Evolutionary conservation across 148 eudicot genomes (phyloP).

Genomic region (Rhododendron mucronatum): DNA sequence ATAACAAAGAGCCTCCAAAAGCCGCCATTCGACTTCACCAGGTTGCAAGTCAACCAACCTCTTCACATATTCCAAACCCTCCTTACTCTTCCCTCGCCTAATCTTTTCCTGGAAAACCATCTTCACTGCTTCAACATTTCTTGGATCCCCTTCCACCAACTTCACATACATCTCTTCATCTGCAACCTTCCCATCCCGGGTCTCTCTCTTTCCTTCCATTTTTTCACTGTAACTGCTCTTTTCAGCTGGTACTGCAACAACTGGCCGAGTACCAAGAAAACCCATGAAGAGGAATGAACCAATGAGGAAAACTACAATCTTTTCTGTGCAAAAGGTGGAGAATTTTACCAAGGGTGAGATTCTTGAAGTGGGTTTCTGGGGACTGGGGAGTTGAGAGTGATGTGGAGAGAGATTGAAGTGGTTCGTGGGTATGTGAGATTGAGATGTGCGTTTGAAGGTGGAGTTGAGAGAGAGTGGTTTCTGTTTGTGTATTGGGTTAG

Average conservation of each 20-base stretch:
- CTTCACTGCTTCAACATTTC: constrained; percentile 66
- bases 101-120: constrained; percentile 59
- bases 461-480: constrained; percentile 7
- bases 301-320: constrained; percentile 38
- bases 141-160: constrained; percentile 59
- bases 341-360: constrained; percentile 13
- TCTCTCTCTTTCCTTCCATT: constrained; percentile 24
- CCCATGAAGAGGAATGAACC: constrained; percentile 69
- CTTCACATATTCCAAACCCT: constrained; percentile 73
- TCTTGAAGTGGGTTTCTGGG: constrained; percentile 12
- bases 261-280: constrained; percentile 29
- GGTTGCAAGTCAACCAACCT: constrained; percentile 72
- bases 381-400: background rate
- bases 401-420: background rate
- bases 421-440: constrained; percentile 3
- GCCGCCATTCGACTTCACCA: constrained; percentile 78
- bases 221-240: constrained; percentile 18
- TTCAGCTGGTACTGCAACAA: constrained; percentile 32
- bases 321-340: constrained; percentile 29
- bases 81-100: constrained; percentile 63
- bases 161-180: constrained; percentile 64
- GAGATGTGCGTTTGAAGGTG: constrained; percentile 9
- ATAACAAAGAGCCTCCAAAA: constrained; percentile 86
- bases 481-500: background rate
- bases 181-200: constrained; percentile 24